phyloP scores from a whole-genome alignment of 345 rosid genomes.

The Populus deltoides region DNA sequence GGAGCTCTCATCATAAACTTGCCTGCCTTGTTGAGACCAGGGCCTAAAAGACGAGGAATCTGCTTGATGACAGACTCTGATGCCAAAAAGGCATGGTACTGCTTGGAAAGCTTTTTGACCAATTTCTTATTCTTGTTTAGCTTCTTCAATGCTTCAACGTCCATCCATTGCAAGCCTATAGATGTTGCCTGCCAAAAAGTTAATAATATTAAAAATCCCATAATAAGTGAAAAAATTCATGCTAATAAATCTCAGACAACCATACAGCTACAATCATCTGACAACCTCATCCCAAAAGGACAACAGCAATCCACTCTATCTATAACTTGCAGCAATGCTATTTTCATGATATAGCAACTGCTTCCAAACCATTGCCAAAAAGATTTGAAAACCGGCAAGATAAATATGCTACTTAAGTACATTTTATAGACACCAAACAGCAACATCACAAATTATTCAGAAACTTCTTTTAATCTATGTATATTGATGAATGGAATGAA shows the following conservation, averaged over 20 bases:
- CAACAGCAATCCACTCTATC: background rate
- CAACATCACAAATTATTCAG: background rate
- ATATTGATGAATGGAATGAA: background rate
- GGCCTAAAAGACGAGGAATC: constrained; percentile 44
- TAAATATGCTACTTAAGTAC: no score
- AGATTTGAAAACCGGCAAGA: no score
- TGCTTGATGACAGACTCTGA: constrained; percentile 45
- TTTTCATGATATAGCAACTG: no score
- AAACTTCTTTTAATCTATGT: background rate
- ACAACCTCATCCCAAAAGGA: no score
- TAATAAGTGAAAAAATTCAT: background rate
- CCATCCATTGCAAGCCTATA: constrained; percentile 38
- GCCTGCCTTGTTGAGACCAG: constrained; percentile 51
- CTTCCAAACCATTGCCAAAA: background rate
- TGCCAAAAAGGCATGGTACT: constrained; percentile 40
- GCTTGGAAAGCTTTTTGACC: constrained; percentile 42
- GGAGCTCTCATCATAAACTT: background rate
- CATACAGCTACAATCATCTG: no score
- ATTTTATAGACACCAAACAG: no score
- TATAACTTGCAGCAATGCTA: background rate
- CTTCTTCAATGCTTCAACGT: constrained; percentile 39
- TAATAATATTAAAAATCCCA: background rate
- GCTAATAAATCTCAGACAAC: background rate
- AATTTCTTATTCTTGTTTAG: constrained; percentile 44
- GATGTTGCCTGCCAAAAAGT: constrained; percentile 23